phyloP scores from a whole-genome alignment of 129 eudicot species.

The Flaveria robusta region DNA sequence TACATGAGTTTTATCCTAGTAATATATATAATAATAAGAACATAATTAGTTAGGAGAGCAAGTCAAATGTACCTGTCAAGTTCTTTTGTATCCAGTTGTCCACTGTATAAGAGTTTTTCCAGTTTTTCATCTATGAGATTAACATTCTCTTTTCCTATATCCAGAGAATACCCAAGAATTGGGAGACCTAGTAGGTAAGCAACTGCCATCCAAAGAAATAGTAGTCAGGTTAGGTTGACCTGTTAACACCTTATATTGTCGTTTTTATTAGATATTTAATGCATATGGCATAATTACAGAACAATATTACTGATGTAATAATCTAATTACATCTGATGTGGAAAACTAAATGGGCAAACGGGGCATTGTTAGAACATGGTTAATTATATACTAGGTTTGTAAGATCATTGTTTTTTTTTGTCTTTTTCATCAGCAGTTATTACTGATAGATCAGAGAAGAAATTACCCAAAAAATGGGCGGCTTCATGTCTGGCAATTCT shows the following conservation, averaged over 20 bases:
- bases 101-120: conserved; percentile 91
- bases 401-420: neutral
- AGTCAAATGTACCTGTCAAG: conserved; percentile 65
- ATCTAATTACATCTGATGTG: neutral
- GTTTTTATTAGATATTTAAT: neutral
- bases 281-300: neutral
- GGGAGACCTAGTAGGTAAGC: conserved; percentile 94
- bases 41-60: conserved; percentile 16
- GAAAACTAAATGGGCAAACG: neutral
- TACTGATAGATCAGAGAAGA: conserved; percentile 20
- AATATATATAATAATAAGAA: neutral
- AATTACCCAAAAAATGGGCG: conserved; percentile 86
- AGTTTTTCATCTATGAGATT: conserved; percentile 81
- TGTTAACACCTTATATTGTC: neutral
- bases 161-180: conserved; percentile 83
- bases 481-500: conserved; percentile 98
- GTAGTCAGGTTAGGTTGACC: conserved; percentile 1
- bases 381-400: neutral
- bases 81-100: conserved; percentile 92
- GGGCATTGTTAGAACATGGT: neutral
- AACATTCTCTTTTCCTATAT: conserved; percentile 96
- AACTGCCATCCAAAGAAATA: conserved; percentile 45
- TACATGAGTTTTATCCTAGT: no score
- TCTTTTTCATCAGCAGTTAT: neutral
- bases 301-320: neutral